Base-by-base conservation (phyloP, 352 stramenopile species). In the Pythium biforme region DNA sequence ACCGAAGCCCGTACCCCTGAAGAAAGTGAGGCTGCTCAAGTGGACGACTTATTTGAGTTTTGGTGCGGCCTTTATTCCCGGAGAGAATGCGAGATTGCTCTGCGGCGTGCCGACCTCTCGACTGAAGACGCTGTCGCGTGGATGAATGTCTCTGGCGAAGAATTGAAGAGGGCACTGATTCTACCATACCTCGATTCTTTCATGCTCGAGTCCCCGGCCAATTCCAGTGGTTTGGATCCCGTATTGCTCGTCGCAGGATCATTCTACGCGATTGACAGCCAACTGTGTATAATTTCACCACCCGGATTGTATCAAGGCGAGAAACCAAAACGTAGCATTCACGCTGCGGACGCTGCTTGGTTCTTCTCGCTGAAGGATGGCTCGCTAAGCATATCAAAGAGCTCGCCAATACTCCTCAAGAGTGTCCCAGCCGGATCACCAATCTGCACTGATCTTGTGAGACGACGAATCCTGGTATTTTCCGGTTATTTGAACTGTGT, bases 401-500 rank as follows among this genome's bases (percentile, higher is more conserved):
- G 59, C 2, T 57, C 73, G n/a, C 75, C 78, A 0, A 59, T 88
- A 26, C 47, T 84, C 6, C 61, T 92, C 9, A 81, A 79, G 34
- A 81, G 79, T 15, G 70, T 89, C 46, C 75, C 83, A 41, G 83
- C 81, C 25, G 81, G 81, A 23, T 89, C 83, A 11, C 79, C 81
- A 31, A 81, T 79, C 17, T 90, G 80, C 34, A 75, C 82, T n/a
- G 77, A 92, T 43, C 27, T 48, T 22, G 52, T 26, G 17, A 64
- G 68, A 11, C 68, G 72, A n/a, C 79, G 78, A 49, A 76, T 92
- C 47, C 62, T 90, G 8, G 79, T 88, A 4, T 86, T 85, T 43
- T 90, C 81, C 0, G 74, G 79, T 9, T 88, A 86, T 49, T 56
- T 90, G n/a, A 88, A 88, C 33, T 88, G 77, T 25, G 47, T 90